Base-by-base conservation (phyloP, 805 yeast genomes). In the Metschnikowia santaceciliae region DNA sequence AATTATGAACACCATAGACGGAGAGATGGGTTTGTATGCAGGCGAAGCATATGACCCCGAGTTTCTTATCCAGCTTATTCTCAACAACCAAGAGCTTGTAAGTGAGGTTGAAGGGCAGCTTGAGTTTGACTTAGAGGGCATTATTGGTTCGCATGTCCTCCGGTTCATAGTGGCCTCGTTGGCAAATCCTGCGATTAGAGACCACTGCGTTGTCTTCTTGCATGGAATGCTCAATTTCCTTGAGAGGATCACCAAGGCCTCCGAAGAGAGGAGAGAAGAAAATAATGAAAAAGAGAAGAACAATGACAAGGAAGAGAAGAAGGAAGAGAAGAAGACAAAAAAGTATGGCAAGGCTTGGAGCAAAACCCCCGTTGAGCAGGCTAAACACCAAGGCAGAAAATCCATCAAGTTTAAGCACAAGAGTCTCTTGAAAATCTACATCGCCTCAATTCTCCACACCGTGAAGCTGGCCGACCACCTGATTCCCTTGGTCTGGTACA, bases 61-160 rank as follows among this genome's bases (percentile, higher is more conserved):
- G 60, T 88, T 90, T 60, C 58, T 90, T 35, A 64, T 88, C 53
- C 70, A 86, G 49, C 61, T 84, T 53, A 66, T 84, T 4, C 63
- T 86, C 35, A 85, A 83, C 62, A 86, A 83, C 57, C 83, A 81
- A 4, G 91, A 86, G 54, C 69, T 87, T 32, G 76, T 86, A 39
- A 66, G 62, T 26, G 62, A 55, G 4, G 58, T 55, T 15, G 58
- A 54, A 3, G 54, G 50, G 4, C 67, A 50, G 22, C 46, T 68
- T 43, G 65, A 62, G 14, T 75, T 84, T 48, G 81, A 86, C 52
- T 66, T 86, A 41, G 79, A 76, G 57, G 76, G 74, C 42, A 66
- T 88, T 26, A 70, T 84, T 4, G 87, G 83, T 2, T 74, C 87
- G 1, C 72, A 74, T 2, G 61, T 87, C 4, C 67, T 88, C 32